A percentile compares a stretch with the other conserved stretches of the same genome.
These are phyloP conservation scores for Xylariaceae sp. DNA, from an alignment of 2,329 filamentous ascomycete species.

Conservation along the genomic window DNA sequence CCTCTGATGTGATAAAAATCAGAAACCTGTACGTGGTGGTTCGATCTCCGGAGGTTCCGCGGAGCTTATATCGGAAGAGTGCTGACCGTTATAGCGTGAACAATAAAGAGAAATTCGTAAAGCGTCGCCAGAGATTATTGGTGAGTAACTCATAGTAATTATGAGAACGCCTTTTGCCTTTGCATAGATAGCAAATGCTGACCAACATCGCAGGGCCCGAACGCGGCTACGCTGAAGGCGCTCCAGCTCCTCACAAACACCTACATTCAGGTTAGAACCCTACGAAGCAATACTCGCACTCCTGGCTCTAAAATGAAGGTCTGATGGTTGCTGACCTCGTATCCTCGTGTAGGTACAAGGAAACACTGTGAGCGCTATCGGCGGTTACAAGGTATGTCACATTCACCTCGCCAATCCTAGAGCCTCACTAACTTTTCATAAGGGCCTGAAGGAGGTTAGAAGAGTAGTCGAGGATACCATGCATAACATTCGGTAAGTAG, in stretches of 20 bases:
- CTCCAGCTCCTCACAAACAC: constrained; percentile 84
- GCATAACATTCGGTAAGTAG: constrained; percentile 66
- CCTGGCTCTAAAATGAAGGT: neutral
- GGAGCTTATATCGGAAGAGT: neutral
- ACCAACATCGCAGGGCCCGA: constrained; percentile 56
- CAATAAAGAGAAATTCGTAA: constrained; percentile 94
- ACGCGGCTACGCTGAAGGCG: constrained; percentile 79
- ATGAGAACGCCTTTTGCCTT: neutral
- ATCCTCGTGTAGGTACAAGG: constrained; percentile 59
- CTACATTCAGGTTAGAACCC: constrained; percentile 65
- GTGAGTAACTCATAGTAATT: neutral
- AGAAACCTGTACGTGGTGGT: constrained; percentile 12
- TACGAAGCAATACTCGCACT: neutral
- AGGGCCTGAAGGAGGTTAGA: constrained; percentile 82
- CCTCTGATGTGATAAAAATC: constrained; percentile 73
- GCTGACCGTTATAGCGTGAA: constrained; percentile 81
- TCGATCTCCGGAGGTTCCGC: neutral
- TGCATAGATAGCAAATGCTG: neutral
- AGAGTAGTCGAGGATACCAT: constrained; percentile 92
- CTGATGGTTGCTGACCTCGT: neutral
- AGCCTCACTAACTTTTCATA: neutral
- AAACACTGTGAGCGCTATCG: constrained; percentile 91
- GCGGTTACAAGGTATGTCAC: constrained; percentile 62
- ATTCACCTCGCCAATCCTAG: neutral
- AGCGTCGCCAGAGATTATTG: constrained; percentile 85